phyloP scores from a whole-genome alignment of 176 grass and related monocot species.

The Lolium multiflorum region DNA sequence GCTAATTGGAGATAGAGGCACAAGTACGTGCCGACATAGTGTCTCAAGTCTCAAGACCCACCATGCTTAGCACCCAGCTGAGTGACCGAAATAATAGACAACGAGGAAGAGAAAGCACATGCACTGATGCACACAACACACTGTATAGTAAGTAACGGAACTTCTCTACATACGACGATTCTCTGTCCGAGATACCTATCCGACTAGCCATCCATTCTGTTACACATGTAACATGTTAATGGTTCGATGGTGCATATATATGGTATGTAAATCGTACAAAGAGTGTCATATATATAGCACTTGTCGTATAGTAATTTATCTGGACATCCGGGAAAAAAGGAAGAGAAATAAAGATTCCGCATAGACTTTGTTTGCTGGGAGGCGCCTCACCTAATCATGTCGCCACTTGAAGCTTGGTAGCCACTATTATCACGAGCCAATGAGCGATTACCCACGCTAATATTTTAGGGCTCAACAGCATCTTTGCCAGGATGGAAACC shows the following conservation, averaged over 20 bases:
- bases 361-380: constrained; percentile 60
- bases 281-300: too few relatives aligned
- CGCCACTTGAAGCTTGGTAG: constrained; percentile 44
- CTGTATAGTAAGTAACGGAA: not conserved
- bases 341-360: constrained; percentile 40
- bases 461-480: constrained; percentile 57
- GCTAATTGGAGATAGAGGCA: not conserved
- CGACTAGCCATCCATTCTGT: too few relatives aligned
- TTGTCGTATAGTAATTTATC: too few relatives aligned
- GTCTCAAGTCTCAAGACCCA: not conserved
- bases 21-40: not conserved
- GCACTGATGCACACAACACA: constrained; percentile 8
- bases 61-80: constrained; percentile 12
- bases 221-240: too few relatives aligned
- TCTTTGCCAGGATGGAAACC: constrained; percentile 59
- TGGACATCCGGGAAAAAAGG: constrained; percentile 3
- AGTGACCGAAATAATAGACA: not conserved
- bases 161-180: too few relatives aligned
- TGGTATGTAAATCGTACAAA: too few relatives aligned
- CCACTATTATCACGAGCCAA: constrained; percentile 51
- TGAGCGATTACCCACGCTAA: constrained; percentile 23
- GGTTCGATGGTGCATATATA: too few relatives aligned
- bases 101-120: constrained; percentile 22
- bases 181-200: too few relatives aligned
- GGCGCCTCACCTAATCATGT: constrained; percentile 64